Evolutionary conservation across 2,329 filamentous ascomycete genomes (phyloP).

Genomic region (Mycogone perniciosa): DNA sequence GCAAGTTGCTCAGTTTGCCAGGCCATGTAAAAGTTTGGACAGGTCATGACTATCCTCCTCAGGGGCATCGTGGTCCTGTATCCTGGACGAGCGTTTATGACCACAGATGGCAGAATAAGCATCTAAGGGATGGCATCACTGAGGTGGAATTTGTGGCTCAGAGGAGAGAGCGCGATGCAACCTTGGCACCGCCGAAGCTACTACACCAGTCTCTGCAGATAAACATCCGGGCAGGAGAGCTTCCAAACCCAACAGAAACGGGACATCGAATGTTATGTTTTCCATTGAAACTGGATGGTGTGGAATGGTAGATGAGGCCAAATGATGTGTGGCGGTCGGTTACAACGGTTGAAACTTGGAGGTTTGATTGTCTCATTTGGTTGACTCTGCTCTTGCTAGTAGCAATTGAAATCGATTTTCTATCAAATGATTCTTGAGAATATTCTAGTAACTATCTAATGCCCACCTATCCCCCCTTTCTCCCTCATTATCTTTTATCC

Average conservation of each 20-base stretch:
- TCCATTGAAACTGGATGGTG: constrained; percentile 24
- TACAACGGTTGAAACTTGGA: too few species aligned
- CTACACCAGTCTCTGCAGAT: constrained; percentile 46
- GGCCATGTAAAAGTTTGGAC: constrained; percentile 44
- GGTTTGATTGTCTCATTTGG: too few species aligned
- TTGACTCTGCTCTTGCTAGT: too few species aligned
- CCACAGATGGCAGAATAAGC: constrained; percentile 42
- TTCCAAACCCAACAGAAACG: constrained; percentile 29
- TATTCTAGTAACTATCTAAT: too few species aligned
- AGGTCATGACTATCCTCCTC: constrained; percentile 48
- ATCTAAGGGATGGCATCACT: constrained; percentile 36
- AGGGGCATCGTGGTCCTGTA: constrained; percentile 25
- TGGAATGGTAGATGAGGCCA: constrained; percentile 1
- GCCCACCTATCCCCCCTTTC: too few species aligned
- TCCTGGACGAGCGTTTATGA: constrained; percentile 40
- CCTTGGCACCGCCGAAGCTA: constrained; percentile 38
- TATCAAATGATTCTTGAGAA: too few species aligned
- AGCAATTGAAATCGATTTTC: too few species aligned
- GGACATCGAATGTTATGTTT: constrained; percentile 31
- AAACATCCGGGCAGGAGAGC: constrained; percentile 43
- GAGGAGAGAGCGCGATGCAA: constrained; percentile 37
- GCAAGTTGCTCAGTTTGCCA: constrained; percentile 36
- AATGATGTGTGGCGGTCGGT: too few species aligned
- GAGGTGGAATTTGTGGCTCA: constrained; percentile 40
- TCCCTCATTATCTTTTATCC: too few species aligned